phyloP scores from a whole-genome alignment of 192 early-diverging fungal species.

The Spizellomyces sp. region DNA sequence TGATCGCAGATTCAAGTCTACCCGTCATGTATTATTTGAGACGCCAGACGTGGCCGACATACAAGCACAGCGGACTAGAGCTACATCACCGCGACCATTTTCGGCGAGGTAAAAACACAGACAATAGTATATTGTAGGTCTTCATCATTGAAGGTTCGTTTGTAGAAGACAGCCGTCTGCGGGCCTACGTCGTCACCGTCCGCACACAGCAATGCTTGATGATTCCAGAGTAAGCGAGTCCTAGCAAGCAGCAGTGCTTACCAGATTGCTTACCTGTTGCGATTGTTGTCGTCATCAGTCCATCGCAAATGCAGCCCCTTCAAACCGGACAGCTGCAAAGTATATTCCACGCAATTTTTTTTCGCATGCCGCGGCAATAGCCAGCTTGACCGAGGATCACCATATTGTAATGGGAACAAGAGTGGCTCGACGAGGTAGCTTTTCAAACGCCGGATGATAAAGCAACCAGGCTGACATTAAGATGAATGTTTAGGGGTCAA shows the following conservation, averaged over 20 bases:
- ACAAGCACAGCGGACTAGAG: constrained; percentile 4
- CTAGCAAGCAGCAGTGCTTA: too few species aligned
- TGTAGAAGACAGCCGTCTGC: constrained; percentile 29
- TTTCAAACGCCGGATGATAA: neutral
- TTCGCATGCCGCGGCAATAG: too few species aligned
- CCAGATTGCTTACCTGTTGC: too few species aligned
- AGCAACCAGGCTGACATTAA: neutral
- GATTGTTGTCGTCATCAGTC: too few species aligned
- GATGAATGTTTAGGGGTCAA: constrained; percentile 9
- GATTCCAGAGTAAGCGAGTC: too few species aligned
- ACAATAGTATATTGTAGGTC: too few species aligned
- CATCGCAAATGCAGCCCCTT: too few species aligned
- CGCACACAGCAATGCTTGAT: constrained; percentile 25
- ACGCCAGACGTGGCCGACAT: constrained; percentile 17
- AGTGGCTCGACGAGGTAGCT: constrained; percentile 15
- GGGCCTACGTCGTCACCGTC: constrained; percentile 16
- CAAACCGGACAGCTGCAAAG: too few species aligned
- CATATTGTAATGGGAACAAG: constrained; percentile 15
- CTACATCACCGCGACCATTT: constrained; percentile 26
- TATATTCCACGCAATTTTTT: too few species aligned
- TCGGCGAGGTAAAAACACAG: constrained; percentile 21
- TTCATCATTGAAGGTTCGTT: neutral
- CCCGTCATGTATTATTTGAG: constrained; percentile 34
- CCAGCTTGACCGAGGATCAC: too few species aligned
- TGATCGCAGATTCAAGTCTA: constrained; percentile 5